Evolutionary conservation across 768 basidiomycete genomes (phyloP), one percentile per base, ranked within the genome.

Genomic region (Gymnopilus junonius): DNA sequence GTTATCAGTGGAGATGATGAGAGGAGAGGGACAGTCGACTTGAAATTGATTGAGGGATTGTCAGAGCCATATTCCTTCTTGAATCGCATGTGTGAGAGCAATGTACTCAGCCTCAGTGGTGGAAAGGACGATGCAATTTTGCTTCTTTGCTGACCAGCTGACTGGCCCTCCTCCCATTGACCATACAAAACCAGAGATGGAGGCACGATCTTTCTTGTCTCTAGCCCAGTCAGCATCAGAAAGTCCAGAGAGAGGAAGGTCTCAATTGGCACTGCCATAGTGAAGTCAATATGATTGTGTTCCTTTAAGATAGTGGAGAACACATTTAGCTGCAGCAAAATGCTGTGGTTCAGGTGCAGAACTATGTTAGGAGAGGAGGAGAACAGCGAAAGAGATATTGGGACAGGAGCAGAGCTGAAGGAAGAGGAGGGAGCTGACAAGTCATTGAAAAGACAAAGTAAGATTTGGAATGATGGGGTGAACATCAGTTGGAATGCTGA

Each of bases 201-300:
- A 32, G 10, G 32, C 32, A 0, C 70, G 8, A 12, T 73, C 64
- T 10, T 71, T 59, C 0, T 59, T 20, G 15, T 71, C 67, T 0
- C 53, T 70, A 0, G 67, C 72, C 55, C 69, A 74, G 39, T 73
- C 71, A 0, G 73, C 63, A 48, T 79, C 71, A 0, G 70, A 65
- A 39, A 69, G 73, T 0, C 71, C 65, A 0, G 63, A 15, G 4
- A 75, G 60, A 3, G 27, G 51, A 25, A 20, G 20, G 61, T 45
- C 8, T 12, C 23, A 6, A 2, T 21, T 12, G 0, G 32, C 10
- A 10, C 32, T 10, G 0, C 67, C 69, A 20, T 69, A 64, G 1
- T 58, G 34, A 11, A 72, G 56, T 1, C 59, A 37, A 25, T 54
- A 39, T 2, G 61, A 10, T n/a, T 51, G 29, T 4, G 65, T 69